Evolutionary conservation across 2,329 filamentous ascomycete species (phyloP).

Genomic region (Huntiella decipiens): DNA sequence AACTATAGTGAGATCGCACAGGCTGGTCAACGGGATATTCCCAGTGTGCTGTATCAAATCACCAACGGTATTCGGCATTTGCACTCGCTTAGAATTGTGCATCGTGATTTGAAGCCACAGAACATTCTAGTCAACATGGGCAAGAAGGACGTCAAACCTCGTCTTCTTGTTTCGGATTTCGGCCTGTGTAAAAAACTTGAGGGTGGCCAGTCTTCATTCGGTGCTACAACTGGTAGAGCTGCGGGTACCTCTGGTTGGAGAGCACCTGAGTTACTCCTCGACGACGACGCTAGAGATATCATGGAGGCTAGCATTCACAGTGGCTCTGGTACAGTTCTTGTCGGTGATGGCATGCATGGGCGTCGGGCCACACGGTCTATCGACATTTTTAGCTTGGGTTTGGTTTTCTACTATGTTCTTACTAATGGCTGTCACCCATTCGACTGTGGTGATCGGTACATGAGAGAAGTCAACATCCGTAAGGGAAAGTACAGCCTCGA

Average conservation of each 20-base stretch:
- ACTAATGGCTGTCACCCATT: constrained; percentile 86
- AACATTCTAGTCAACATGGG: constrained; percentile 78
- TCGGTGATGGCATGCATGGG: constrained; percentile 21
- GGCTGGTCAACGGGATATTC: constrained; percentile 56
- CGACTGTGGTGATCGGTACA: constrained; percentile 83
- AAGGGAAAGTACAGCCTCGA: constrained; percentile 62
- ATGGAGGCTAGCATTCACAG: constrained; percentile 19
- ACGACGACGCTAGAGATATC: constrained; percentile 41
- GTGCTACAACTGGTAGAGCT: constrained; percentile 82
- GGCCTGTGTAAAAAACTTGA: constrained; percentile 95
- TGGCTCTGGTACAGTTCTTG: constrained; percentile 38
- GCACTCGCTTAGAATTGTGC: constrained; percentile 82
- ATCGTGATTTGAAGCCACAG: constrained; percentile 91
- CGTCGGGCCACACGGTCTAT: constrained; percentile 86
- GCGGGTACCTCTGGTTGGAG: constrained; percentile 93
- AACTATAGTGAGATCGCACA: constrained; percentile 49
- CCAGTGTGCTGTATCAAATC: constrained; percentile 70
- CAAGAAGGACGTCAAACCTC: constrained; percentile 49
- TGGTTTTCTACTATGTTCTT: constrained; percentile 98
- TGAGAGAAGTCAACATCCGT: constrained; percentile 93
- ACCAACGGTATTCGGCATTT: constrained; percentile 76
- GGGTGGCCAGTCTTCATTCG: constrained; percentile 82
- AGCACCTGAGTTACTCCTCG: constrained; percentile 76
- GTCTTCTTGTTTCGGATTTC: constrained; percentile 94
- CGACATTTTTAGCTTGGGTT: constrained; percentile 89